A percentile compares a stretch with the other conserved stretches of the same genome.
These are phyloP conservation scores for Cicer arietinum DNA, from an alignment of 306 rosid species.

Conservation along the genomic window DNA sequence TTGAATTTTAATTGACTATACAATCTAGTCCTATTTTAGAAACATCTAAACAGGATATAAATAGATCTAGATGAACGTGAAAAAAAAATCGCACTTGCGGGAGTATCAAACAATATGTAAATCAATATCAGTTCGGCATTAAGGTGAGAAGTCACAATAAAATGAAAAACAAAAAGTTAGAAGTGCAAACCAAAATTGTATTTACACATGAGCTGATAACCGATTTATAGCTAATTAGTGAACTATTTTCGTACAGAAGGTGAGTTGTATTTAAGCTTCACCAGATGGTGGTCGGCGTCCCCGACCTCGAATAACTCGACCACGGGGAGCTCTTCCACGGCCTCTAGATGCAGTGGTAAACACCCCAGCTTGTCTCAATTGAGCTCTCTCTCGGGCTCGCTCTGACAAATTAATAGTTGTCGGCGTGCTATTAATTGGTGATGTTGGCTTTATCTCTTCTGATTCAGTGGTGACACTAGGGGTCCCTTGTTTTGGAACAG, in stretches of 20 bases:
- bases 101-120: neutral
- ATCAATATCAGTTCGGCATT: neutral
- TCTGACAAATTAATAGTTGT: slow-evolving; percentile 68
- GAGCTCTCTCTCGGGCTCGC: slow-evolving; percentile 72
- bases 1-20: too few species aligned
- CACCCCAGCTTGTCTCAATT: slow-evolving; percentile 71
- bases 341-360: slow-evolving; percentile 57
- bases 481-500: slow-evolving; percentile 49
- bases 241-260: neutral
- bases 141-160: neutral
- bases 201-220: slow-evolving; percentile 36
- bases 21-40: too few species aligned
- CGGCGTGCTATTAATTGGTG: slow-evolving; percentile 54
- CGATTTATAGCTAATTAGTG: slow-evolving; percentile 18
- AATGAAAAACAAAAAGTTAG: neutral
- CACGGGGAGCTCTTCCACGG: slow-evolving; percentile 72
- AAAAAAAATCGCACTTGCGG: neutral
- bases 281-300: slow-evolving; percentile 67
- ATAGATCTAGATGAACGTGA: too few species aligned
- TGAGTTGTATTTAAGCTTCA: slow-evolving; percentile 40
- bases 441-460: slow-evolving; percentile 61
- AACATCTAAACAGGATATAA: too few species aligned
- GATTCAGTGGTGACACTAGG: slow-evolving; percentile 45
- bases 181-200: slow-evolving; percentile 37
- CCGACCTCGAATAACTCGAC: slow-evolving; percentile 59